Base-by-base conservation (phyloP, 2,329 filamentous ascomycete genomes). In the Ascochyta koolunga region DNA sequence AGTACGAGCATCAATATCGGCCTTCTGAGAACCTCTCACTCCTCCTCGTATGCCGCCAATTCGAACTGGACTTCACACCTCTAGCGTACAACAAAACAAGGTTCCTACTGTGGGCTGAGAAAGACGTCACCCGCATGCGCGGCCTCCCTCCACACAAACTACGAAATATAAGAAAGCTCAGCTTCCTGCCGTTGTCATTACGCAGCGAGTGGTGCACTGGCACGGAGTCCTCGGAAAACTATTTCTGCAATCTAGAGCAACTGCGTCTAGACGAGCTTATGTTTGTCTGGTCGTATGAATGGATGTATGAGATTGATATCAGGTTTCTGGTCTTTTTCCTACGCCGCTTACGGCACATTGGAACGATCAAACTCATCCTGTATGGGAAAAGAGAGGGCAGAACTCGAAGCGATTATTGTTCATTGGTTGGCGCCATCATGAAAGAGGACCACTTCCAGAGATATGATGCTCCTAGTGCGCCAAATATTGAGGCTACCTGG, bases 401-500 rank as follows among this genome's bases (percentile, higher is more conserved):
- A 2, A 31, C 16, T 7, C 36, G 22, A 27, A n/a, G n/a, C 8
- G 15, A 16, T 74, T 67, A 38, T 73, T 75, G 40, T 60, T 18
- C 68, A 1, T 59, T 79, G 0, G 52, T 77, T n/a, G 74, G 73
- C 0, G 56, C 72, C 16, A 66, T 79, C 5, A 53, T 79, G 55
- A 77, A 77, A 46, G 66, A 71, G 21, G 77, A 79, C 56, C 76
- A 77, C 54, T 65, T 67, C 13, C 67, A 77, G 43, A 62, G 76
- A 35, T 79, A 77, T 53, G 71, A 74, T 43, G 67, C 62, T 1
- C 57, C 54, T 2, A 47, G 41, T 9, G 69, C 69, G 2, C 66
- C 70, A 0, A 57, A 63, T 15, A n/a, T 61, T 4, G 74, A 75
- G 47, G 50, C 50, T 13, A 71, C 65, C 0, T 78, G 76, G 76